Conservation (phyloP, 2,329 filamentous ascomycete species). For the Pseudogymnoascus sp. region DNA sequence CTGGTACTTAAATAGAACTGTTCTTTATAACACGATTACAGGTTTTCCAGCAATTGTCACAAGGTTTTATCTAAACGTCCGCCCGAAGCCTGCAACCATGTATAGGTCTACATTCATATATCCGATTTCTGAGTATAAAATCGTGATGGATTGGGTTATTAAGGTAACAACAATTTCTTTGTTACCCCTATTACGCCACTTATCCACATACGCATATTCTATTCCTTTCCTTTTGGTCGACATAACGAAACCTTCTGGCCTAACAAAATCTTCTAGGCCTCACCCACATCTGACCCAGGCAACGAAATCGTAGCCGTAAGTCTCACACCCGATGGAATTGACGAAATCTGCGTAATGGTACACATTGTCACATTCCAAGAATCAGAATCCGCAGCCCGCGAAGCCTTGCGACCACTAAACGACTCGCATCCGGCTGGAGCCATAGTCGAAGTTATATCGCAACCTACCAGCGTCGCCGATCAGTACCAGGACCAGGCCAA, state of each 20-base stretch:
- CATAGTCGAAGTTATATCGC: conserved; percentile 33
- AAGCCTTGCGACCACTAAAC: conserved; percentile 34
- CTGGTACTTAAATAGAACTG: not conserved
- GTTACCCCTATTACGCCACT: not conserved
- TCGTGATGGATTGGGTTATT: conserved; percentile 42
- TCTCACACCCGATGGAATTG: conserved; percentile 25
- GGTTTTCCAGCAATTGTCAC: conserved; percentile 49
- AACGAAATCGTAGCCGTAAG: conserved; percentile 38
- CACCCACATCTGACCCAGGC: conserved; percentile 30
- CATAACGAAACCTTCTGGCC: not conserved
- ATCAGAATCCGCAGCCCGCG: conserved; percentile 29
- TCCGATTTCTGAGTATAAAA: conserved; percentile 37
- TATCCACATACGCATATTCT: not conserved
- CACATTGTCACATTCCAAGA: conserved; percentile 38
- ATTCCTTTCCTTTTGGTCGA: not conserved
- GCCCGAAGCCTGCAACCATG: conserved; percentile 14
- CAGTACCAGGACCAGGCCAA: conserved; percentile 39
- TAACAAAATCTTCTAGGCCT: conserved; percentile 15
- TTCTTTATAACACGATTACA: conserved; percentile 18
- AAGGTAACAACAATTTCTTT: conserved; percentile 27
- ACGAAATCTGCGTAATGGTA: conserved; percentile 30
- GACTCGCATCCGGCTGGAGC: conserved; percentile 33
- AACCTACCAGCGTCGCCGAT: conserved; percentile 34
- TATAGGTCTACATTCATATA: conserved; percentile 37
- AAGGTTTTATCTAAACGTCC: conserved; percentile 34